Conservation (phyloP, 2,329 filamentous ascomycete species). For the Aureobasidium musti region DNA sequence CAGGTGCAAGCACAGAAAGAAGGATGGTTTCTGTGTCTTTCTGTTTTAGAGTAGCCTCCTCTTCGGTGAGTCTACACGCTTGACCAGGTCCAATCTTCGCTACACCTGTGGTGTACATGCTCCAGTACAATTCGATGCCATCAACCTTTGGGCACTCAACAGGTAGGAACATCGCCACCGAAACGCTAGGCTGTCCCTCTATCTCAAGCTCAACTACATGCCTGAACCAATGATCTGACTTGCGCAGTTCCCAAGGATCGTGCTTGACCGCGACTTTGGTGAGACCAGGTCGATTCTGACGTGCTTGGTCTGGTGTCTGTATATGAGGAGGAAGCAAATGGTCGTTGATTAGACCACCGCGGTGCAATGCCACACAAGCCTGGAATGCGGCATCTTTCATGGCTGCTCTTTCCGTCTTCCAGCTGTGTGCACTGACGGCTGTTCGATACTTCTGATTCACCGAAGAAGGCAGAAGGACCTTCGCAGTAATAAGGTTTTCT, state of each 20-base stretch:
- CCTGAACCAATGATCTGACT: not conserved
- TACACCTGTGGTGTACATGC: slow-evolving; percentile 24
- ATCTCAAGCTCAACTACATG: slow-evolving; percentile 21
- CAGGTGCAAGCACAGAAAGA: slow-evolving; percentile 1
- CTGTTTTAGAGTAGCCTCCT: not conserved
- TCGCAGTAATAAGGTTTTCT: slow-evolving; percentile 51
- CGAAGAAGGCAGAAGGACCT: slow-evolving; percentile 69
- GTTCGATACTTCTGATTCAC: slow-evolving; percentile 54
- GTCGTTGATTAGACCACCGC: slow-evolving; percentile 72
- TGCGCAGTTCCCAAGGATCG: slow-evolving; percentile 17
- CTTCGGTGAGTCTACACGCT: not conserved
- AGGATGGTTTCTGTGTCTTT: slow-evolving; percentile 21
- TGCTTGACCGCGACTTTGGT: slow-evolving; percentile 31
- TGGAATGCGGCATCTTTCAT: slow-evolving; percentile 81
- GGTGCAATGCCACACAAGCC: slow-evolving; percentile 70
- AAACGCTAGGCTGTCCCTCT: not conserved
- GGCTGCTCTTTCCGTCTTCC: slow-evolving; percentile 71
- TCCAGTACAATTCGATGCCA: slow-evolving; percentile 37
- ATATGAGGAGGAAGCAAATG: slow-evolving; percentile 65
- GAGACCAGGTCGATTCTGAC: slow-evolving; percentile 36
- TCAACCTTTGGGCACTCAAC: slow-evolving; percentile 2
- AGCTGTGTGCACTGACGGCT: slow-evolving; percentile 58
- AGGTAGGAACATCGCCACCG: slow-evolving; percentile 35
- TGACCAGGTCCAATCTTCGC: not conserved
- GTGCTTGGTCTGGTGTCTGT: slow-evolving; percentile 37